phyloP scores from a whole-genome alignment of 2,329 filamentous ascomycete genomes.

The Sarocladium strictum region DNA sequence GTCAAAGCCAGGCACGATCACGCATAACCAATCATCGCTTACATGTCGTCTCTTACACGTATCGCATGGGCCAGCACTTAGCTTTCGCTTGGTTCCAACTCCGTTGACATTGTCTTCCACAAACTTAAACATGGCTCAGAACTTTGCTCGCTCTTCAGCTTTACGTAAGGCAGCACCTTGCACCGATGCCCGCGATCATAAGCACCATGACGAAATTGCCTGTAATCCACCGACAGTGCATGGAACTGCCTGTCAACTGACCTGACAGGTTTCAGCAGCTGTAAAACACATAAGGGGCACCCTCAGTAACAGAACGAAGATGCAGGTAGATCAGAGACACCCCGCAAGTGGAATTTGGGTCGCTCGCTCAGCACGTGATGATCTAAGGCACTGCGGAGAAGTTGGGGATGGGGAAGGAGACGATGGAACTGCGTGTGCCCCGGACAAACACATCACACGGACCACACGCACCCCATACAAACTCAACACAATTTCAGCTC shows the following conservation, averaged over 20 bases:
- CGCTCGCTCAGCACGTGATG: constrained; percentile 9
- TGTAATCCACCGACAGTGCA: too few relatives aligned
- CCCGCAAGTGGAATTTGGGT: constrained; percentile 5
- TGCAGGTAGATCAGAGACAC: neutral
- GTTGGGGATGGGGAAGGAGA: constrained; percentile 10
- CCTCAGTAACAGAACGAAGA: constrained; percentile 4
- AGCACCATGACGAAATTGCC: constrained; percentile 1
- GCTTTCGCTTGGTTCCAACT: constrained; percentile 15
- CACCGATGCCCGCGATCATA: constrained; percentile 4
- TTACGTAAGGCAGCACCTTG: constrained; percentile 6
- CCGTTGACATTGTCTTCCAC: constrained; percentile 25
- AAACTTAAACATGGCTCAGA: constrained; percentile 17
- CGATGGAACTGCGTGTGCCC: constrained; percentile 6
- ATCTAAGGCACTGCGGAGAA: constrained; percentile 10
- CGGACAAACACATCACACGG: too few relatives aligned
- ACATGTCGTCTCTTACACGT: constrained; percentile 15
- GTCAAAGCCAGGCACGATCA: neutral
- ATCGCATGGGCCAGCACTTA: constrained; percentile 12
- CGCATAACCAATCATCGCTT: neutral
- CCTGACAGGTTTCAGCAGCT: too few relatives aligned
- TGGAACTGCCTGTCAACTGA: too few relatives aligned
- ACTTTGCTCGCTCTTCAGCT: neutral
- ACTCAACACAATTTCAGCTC: constrained; percentile 7
- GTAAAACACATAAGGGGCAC: too few relatives aligned
- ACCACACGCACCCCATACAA: constrained; percentile 8